Base-by-base conservation (phyloP, 2,329 filamentous ascomycete genomes). In the Ceratocystiopsis brevicomis region DNA sequence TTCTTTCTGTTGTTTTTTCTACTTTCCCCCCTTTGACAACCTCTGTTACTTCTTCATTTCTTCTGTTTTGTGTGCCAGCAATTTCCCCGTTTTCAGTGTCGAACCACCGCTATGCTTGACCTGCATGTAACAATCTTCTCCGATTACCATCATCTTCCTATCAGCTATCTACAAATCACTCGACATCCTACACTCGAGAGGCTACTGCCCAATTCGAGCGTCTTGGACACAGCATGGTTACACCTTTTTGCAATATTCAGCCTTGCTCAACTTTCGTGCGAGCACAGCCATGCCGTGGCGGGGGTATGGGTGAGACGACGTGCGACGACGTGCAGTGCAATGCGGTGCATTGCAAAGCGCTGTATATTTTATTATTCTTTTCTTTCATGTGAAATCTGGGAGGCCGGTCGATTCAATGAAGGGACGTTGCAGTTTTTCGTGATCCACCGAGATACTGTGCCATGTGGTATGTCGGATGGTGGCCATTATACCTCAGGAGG, bases 221-320 rank as follows among this genome's bases (percentile, higher is more conserved):
- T 56, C 51, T 61, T 60, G 59, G 58, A 60, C 57, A 61, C 53
- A 56, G 54, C 51, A 60, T 60, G 47, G 44, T 59, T 60, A 59
- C 53, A 47, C 25, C 25, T 51, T 55, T 59, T 59, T 59, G 55
- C 53, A 52, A 57, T 58, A 57, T 47, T 45, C 38, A 39, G 41
- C 37, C 25, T 30, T 30, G 25, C 19, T 6, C 25, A 30, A 30
- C 25, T 39, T 37, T 39, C 37, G 25, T 17, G 33, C n/a, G 33
- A 34, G 41, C 42, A 39, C 17, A 25, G 39, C n/a, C 38, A 32
- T 19, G 21, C 18, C 37, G 2, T 3, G 14, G 11, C 9, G 25
- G 30, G 30, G 34, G 8, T 16, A 30, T 30, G 16, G n/a, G 18
- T 21, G 19, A 6, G 19, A 21, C 19, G 19, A 21, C 19, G 19